Evolutionary conservation across 306 rosid species (phyloP).

Genomic region (Oemleria cerasiformis): DNA sequence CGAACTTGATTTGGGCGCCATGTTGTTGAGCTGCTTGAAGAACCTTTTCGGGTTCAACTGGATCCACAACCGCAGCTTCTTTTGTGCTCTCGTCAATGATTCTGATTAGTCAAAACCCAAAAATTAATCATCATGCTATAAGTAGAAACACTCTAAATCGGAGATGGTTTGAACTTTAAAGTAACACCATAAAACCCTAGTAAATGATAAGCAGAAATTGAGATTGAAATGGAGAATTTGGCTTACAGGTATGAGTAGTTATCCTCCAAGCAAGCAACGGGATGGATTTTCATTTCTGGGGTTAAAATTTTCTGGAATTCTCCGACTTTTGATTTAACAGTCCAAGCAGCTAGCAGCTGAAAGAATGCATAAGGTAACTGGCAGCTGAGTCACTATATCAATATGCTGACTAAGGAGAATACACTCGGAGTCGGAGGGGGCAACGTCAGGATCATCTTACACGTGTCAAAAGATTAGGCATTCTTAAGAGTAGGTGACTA

Average conservation of each 20-base stretch:
- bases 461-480: background rate
- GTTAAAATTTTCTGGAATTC: background rate
- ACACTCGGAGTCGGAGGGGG: too few relatives aligned
- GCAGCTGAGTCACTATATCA: background rate
- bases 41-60: slow-evolving; percentile 84
- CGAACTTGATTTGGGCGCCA: slow-evolving; percentile 64
- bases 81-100: slow-evolving; percentile 71
- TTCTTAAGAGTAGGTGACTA: too few relatives aligned
- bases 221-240: background rate
- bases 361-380: background rate
- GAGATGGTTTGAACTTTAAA: too few relatives aligned
- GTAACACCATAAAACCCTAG: background rate
- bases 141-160: too few relatives aligned
- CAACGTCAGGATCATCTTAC: background rate
- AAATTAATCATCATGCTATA: background rate
- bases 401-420: too few relatives aligned
- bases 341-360: background rate
- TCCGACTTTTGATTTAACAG: background rate
- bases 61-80: slow-evolving; percentile 90
- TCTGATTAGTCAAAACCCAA: slow-evolving; percentile 31
- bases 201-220: background rate
- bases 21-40: slow-evolving; percentile 57
- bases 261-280: slow-evolving; percentile 47
- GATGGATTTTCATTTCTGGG: slow-evolving; percentile 35
- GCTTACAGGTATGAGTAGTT: slow-evolving; percentile 53